Percentiles rank a stretch among this genome's conserved stretches.
Evolutionary conservation across 129 eudicot genomes (phyloP).

Genomic region (Calendula officinalis): DNA sequence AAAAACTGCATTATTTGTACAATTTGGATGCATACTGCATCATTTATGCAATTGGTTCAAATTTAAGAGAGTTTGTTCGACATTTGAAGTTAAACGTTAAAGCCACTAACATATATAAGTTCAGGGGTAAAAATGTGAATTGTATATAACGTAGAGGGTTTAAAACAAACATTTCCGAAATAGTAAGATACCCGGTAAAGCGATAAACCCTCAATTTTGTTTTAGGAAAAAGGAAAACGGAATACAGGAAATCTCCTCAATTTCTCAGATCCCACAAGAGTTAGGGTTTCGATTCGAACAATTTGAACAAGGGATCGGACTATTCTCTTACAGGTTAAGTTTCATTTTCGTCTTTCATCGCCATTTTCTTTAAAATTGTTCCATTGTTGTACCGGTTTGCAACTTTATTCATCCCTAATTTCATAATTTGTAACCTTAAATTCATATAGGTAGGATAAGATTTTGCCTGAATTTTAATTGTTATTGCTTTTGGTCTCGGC

Average conservation of each 20-base stretch:
- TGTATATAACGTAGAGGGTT: neutral
- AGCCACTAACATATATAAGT: neutral
- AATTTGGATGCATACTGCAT: too few relatives aligned
- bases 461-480: neutral
- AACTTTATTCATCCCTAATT: conserved; percentile 17
- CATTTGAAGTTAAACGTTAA: too few relatives aligned
- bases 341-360: neutral
- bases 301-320: conserved; percentile 12
- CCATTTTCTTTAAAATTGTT: conserved; percentile 11
- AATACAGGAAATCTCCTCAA: conserved; percentile 1
- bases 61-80: too few relatives aligned
- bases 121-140: neutral
- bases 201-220: conserved; percentile 11
- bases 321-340: conserved; percentile 15
- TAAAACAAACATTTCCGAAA: neutral
- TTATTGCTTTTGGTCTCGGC: neutral
- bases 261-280: conserved; percentile 19
- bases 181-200: neutral
- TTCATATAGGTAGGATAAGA: neutral
- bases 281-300: conserved; percentile 28
- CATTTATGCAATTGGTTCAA: too few relatives aligned
- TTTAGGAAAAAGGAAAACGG: neutral
- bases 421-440: conserved; percentile 1
- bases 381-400: neutral
- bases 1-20: too few relatives aligned